Percentiles rank a stretch among this genome's conserved stretches.
Evolutionary conservation across 768 basidiomycete species (phyloP).

Genomic region (Lactifluus subvellereus): DNA sequence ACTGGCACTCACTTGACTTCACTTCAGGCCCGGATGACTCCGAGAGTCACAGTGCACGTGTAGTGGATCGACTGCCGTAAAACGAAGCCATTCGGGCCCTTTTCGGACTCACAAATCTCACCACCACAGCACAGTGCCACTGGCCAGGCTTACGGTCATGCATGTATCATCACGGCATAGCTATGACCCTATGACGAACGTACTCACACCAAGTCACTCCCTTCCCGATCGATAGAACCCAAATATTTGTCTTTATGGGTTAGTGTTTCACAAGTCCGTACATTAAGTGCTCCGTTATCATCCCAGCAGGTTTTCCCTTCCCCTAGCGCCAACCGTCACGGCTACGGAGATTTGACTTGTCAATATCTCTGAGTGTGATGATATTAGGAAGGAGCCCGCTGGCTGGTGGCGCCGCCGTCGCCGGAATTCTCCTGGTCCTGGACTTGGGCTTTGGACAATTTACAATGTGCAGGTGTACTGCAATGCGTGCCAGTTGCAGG

Average conservation of each 20-base stretch:
- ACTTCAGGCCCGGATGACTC: too few relatives aligned
- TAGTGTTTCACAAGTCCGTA: neutral
- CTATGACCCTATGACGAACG: conserved; percentile 12
- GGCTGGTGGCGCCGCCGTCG: conserved; percentile 3
- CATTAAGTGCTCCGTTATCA: neutral
- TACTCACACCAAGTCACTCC: neutral
- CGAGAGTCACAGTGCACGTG: too few relatives aligned
- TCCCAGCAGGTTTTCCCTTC: neutral
- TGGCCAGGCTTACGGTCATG: conserved; percentile 4
- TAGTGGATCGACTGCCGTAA: conserved; percentile 2
- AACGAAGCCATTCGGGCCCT: neutral
- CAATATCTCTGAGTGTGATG: neutral
- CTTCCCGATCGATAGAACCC: neutral
- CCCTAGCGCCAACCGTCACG: neutral
- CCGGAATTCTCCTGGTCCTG: neutral
- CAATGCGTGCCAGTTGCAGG: neutral
- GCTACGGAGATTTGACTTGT: neutral
- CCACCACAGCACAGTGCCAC: neutral
- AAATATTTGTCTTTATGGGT: neutral
- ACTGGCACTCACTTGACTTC: neutral
- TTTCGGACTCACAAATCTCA: neutral
- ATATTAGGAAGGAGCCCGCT: neutral
- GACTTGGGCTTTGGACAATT: neutral
- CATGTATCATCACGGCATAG: conserved; percentile 8
- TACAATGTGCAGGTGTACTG: neutral